Conservation (phyloP, 2,329 filamentous ascomycete genomes). For the Tolypocladium nubicola region DNA sequence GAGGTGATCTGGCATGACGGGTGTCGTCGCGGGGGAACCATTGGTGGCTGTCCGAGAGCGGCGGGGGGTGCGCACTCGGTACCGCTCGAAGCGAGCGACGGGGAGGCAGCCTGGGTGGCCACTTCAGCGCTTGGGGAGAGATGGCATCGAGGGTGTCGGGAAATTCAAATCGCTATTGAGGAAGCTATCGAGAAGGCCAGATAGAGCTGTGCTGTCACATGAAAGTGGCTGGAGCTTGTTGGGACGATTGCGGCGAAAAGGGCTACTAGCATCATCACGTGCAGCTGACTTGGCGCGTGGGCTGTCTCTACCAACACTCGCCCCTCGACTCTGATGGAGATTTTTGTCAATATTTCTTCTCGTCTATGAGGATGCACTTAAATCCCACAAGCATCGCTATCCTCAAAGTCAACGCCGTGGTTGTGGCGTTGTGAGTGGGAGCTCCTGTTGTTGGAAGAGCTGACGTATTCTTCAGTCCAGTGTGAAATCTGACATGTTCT, state of each 20-base stretch:
- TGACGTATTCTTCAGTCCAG: too few species aligned
- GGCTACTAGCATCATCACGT: neutral
- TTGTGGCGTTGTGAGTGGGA: too few species aligned
- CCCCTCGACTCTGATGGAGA: too few species aligned
- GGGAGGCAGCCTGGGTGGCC: neutral
- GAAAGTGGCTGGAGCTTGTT: neutral
- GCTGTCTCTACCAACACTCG: neutral
- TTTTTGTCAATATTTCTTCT: too few species aligned
- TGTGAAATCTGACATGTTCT: too few species aligned
- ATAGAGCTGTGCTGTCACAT: neutral
- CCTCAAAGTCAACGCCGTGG: too few species aligned
- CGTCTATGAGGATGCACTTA: too few species aligned
- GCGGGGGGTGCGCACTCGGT: neutral
- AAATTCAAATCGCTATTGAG: neutral
- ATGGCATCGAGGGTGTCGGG: neutral
- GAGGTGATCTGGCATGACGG: constrained; percentile 37
- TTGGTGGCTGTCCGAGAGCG: neutral
- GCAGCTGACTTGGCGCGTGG: neutral
- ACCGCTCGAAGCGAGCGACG: neutral
- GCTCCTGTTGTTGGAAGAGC: too few species aligned
- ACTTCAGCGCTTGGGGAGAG: neutral
- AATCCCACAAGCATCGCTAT: too few species aligned
- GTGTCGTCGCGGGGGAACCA: constrained; percentile 1
- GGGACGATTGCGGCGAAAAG: neutral
- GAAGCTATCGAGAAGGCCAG: neutral